Evolutionary conservation across 805 yeast species (phyloP).

Genomic region (Myxozyma mucilagina): DNA sequence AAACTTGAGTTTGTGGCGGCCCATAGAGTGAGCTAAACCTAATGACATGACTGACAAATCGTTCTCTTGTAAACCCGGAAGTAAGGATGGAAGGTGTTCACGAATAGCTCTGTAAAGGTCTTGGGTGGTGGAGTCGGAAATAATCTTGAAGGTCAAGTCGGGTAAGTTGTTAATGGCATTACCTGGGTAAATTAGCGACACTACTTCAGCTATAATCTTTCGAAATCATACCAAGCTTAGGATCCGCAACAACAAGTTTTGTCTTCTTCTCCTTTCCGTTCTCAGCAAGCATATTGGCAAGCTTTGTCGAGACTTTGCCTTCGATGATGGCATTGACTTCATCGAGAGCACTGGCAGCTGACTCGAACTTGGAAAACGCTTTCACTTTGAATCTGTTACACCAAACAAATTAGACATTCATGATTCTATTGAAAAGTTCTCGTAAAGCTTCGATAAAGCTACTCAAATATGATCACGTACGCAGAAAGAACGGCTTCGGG

Average conservation of each 20-base stretch:
- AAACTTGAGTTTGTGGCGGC: conserved; percentile 96
- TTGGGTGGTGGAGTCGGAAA: conserved; percentile 91
- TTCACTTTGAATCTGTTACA: conserved; percentile 69
- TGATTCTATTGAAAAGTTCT: no score
- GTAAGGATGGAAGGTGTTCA: conserved; percentile 87
- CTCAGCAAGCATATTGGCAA: conserved; percentile 73
- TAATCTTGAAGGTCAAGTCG: conserved; percentile 81
- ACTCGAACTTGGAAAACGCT: conserved; percentile 89
- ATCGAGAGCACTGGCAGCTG: conserved; percentile 94
- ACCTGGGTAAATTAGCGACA: conserved; percentile 13
- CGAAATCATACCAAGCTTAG: conserved; percentile 69
- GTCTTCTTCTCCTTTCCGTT: conserved; percentile 60
- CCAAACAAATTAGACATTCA: no score
- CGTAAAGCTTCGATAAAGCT: neutral
- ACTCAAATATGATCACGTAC: conserved; percentile 14
- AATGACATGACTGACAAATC: conserved; percentile 92
- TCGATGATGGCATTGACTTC: conserved; percentile 91
- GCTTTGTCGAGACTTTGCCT: conserved; percentile 86
- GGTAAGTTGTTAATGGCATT: conserved; percentile 89
- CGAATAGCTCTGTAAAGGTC: conserved; percentile 95
- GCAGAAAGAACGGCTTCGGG: conserved; percentile 30
- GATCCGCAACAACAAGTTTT: conserved; percentile 87
- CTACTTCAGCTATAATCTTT: neutral
- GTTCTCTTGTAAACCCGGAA: conserved; percentile 87
- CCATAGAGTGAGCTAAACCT: conserved; percentile 97